Conservation (phyloP, 2,329 filamentous ascomycete species). For the Coleophoma cylindrospora region DNA sequence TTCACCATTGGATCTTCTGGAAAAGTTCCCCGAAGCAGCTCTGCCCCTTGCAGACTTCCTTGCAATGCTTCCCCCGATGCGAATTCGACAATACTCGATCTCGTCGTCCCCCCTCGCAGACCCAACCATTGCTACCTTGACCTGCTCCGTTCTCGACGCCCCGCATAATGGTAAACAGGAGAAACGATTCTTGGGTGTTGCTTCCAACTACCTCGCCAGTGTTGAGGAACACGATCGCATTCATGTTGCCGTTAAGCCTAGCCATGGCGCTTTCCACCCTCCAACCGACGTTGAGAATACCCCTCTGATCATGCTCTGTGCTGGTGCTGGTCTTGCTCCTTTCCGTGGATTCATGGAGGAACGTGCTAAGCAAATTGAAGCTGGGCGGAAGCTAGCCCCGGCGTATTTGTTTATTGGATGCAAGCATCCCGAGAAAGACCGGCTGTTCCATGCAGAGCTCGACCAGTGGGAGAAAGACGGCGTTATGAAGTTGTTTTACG, state of each 20-base stretch:
- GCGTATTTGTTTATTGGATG: slow-evolving; percentile 23
- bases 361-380: slow-evolving; percentile 36
- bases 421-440: slow-evolving; percentile 15
- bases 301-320: slow-evolving; percentile 27
- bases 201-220: slow-evolving; percentile 53
- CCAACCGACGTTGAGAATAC: slow-evolving; percentile 22
- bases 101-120: slow-evolving; percentile 66
- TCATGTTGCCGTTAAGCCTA: slow-evolving; percentile 31
- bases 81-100: slow-evolving; percentile 74
- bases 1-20: slow-evolving; percentile 65
- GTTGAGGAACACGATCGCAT: slow-evolving; percentile 37
- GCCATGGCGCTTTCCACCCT: slow-evolving; percentile 19
- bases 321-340: slow-evolving; percentile 37
- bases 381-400: slow-evolving; percentile 21
- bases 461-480: slow-evolving; percentile 17
- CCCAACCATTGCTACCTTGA: slow-evolving; percentile 54
- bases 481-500: slow-evolving; percentile 17
- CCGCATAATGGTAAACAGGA: slow-evolving; percentile 44
- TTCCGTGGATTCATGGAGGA: slow-evolving; percentile 45
- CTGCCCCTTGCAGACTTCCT: slow-evolving; percentile 65
- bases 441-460: slow-evolving; percentile 16
- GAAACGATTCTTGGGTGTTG: slow-evolving; percentile 50
- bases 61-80: slow-evolving; percentile 70
- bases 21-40: slow-evolving; percentile 52
- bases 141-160: slow-evolving; percentile 60